Conservation (phyloP, 495 filamentous ascomycete genomes). For the Hypoxylon intermedium region DNA sequence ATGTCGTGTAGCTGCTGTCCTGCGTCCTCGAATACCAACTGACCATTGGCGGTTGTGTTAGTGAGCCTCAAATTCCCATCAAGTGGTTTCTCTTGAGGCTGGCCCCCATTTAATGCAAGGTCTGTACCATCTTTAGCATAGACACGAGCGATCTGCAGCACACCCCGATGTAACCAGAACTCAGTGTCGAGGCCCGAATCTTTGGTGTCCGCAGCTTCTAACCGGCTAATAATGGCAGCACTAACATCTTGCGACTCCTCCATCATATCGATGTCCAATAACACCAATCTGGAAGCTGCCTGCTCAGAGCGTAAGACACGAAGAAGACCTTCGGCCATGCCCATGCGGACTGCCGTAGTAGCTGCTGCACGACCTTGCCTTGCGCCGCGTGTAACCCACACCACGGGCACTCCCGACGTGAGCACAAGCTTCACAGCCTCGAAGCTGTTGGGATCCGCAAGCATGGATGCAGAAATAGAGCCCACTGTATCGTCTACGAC, state of each 20-base stretch:
- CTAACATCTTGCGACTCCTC: conserved; percentile 12
- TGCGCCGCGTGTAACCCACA: conserved; percentile 35
- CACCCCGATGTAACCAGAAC: conserved; percentile 38
- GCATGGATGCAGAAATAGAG: conserved; percentile 26
- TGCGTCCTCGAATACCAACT: conserved; percentile 27
- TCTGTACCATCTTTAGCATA: conserved; percentile 6
- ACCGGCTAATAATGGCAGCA: conserved; percentile 10
- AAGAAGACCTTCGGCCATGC: conserved; percentile 34
- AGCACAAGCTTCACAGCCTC: conserved; percentile 25
- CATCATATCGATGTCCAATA: conserved; percentile 29
- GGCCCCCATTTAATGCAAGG: background rate
- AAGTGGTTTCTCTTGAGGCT: conserved; percentile 10
- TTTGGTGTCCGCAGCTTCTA: conserved; percentile 20
- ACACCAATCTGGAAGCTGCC: conserved; percentile 17
- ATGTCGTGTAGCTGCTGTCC: background rate
- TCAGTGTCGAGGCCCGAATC: conserved; percentile 35
- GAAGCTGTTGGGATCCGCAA: conserved; percentile 14
- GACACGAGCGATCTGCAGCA: conserved; percentile 27
- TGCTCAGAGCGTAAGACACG: conserved; percentile 38
- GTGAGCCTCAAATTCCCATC: conserved; percentile 10
- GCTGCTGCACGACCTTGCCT: conserved; percentile 21
- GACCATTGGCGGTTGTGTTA: conserved; percentile 8
- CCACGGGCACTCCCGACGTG: conserved; percentile 21
- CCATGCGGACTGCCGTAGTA: conserved; percentile 11
- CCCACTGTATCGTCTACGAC: conserved; percentile 28